phyloP scores from a whole-genome alignment of 305 asterid species.

The Ajuga reptans region DNA sequence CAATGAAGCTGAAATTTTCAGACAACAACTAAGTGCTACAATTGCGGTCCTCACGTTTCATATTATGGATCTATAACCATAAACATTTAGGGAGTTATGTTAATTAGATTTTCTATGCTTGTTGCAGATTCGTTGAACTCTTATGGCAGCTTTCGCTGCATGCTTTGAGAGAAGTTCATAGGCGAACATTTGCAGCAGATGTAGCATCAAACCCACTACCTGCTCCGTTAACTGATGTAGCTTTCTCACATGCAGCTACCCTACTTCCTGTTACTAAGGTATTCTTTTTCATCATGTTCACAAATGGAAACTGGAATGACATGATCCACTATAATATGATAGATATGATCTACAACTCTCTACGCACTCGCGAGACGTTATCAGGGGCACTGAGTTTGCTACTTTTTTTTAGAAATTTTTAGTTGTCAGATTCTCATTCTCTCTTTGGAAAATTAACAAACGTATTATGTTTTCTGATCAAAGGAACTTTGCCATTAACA shows the following conservation, averaged over 20 bases:
- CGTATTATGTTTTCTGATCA: background rate
- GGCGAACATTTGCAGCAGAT: conserved; percentile 84
- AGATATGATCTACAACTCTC: conserved; percentile 5
- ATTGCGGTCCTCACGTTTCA: background rate
- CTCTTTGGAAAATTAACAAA: background rate
- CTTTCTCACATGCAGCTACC: conserved; percentile 97
- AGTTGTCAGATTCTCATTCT: background rate
- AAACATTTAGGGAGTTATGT: background rate
- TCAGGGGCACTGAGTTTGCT: conserved; percentile 3
- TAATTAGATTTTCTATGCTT: conserved; percentile 14
- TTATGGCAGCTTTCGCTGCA: conserved; percentile 98
- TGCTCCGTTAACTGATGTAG: conserved; percentile 94
- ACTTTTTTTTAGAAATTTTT: background rate
- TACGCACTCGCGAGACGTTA: background rate
- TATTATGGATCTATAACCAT: background rate
- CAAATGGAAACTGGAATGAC: background rate
- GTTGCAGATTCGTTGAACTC: conserved; percentile 85
- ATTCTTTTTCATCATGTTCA: conserved; percentile 16
- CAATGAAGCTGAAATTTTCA: conserved; percentile 13
- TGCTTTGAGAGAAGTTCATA: conserved; percentile 95
- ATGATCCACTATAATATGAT: conserved; percentile 11
- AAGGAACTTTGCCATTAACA: background rate
- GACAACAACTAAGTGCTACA: background rate
- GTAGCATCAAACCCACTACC: conserved; percentile 87
- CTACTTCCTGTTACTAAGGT: conserved; percentile 96